Percentiles rank a stretch among this genome's conserved stretches.
phyloP scores from a whole-genome alignment of 495 filamentous ascomycete genomes.

The Hypoxylon cercidicola region DNA sequence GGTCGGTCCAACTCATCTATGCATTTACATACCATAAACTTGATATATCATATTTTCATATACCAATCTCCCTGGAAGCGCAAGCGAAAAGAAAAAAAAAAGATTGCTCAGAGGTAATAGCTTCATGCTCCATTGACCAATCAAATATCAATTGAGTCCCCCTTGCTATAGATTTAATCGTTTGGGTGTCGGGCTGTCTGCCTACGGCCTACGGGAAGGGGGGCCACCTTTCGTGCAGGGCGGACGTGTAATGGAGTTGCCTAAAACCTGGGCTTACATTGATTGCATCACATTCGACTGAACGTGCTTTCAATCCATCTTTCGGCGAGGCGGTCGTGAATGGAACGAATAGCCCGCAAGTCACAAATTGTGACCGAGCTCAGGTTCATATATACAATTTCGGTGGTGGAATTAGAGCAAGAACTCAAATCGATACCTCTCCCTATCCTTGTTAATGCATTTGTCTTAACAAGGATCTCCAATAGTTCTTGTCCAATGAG shows the following conservation, averaged over 20 bases:
- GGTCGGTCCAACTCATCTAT: slow-evolving; percentile 29
- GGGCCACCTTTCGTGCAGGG: slow-evolving; percentile 12
- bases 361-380: slow-evolving; percentile 20
- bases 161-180: slow-evolving; percentile 20
- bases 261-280: slow-evolving; percentile 25
- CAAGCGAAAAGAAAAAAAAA: slow-evolving; percentile 15
- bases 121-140: slow-evolving; percentile 32
- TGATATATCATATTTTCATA: slow-evolving; percentile 20
- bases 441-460: slow-evolving; percentile 23
- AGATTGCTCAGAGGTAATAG: slow-evolving; percentile 12
- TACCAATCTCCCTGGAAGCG: slow-evolving; percentile 18
- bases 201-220: slow-evolving; percentile 18
- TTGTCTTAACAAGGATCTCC: slow-evolving; percentile 47
- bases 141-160: slow-evolving; percentile 34
- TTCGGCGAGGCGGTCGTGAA: slow-evolving; percentile 25
- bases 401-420: slow-evolving; percentile 24
- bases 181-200: slow-evolving; percentile 10
- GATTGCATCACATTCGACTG: not conserved
- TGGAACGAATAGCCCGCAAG: slow-evolving; percentile 21
- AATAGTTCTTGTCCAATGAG: slow-evolving; percentile 51
- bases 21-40: slow-evolving; percentile 26
- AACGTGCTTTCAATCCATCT: not conserved
- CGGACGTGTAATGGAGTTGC: slow-evolving; percentile 19
- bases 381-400: slow-evolving; percentile 17
- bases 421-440: slow-evolving; percentile 25